Conservation (phyloP, 2,329 filamentous ascomycete genomes). For the Xylariaceae sp. region DNA sequence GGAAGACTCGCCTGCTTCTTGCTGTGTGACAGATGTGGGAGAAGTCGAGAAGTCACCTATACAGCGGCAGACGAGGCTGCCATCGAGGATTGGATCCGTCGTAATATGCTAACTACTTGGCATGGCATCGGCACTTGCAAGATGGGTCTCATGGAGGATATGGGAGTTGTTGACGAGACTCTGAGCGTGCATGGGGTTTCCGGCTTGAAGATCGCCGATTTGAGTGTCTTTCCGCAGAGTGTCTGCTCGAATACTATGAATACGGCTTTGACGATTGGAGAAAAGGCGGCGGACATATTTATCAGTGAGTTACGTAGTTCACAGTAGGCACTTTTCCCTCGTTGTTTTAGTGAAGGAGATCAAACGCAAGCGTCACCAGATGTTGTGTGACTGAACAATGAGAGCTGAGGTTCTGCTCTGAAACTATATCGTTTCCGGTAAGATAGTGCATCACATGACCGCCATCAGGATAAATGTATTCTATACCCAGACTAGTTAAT, state of each 20-base stretch:
- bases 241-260: slow-evolving; percentile 45
- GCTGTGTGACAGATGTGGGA: too few species aligned
- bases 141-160: slow-evolving; percentile 36
- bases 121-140: slow-evolving; percentile 38
- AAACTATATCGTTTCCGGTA: too few species aligned
- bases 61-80: slow-evolving; percentile 36
- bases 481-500: too few species aligned
- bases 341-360: too few species aligned
- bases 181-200: slow-evolving; percentile 38
- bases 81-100: slow-evolving; percentile 38
- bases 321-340: too few species aligned
- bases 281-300: slow-evolving; percentile 26
- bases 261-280: slow-evolving; percentile 44
- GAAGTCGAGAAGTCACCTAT: too few species aligned
- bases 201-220: slow-evolving; percentile 36
- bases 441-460: too few species aligned
- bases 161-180: slow-evolving; percentile 37
- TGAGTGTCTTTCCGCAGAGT: slow-evolving; percentile 31
- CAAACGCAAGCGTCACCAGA: too few species aligned
- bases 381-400: too few species aligned
- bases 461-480: too few species aligned
- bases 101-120: slow-evolving; percentile 36
- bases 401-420: too few species aligned
- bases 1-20: slow-evolving; percentile 24
- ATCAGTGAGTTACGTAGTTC: too few species aligned